Conservation (phyloP, 2,329 filamentous ascomycete genomes). For the Neonectria coccinea region DNA sequence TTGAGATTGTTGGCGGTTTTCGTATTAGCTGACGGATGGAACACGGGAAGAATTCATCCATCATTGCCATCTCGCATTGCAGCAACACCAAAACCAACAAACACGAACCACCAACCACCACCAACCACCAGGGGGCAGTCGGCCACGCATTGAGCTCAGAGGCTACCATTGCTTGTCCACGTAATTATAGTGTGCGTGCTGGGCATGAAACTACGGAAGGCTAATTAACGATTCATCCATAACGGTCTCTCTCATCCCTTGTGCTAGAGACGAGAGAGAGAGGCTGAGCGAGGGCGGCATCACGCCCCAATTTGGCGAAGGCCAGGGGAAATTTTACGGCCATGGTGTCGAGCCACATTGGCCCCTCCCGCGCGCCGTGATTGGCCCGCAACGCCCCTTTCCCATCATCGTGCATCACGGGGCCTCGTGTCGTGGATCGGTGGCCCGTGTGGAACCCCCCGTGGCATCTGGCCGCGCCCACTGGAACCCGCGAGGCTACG, state of each 20-base stretch:
- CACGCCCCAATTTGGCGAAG: slow-evolving; percentile 41
- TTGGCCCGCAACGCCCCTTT: slow-evolving; percentile 39
- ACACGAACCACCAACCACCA: not conserved
- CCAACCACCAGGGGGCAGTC: not conserved
- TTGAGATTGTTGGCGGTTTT: not conserved
- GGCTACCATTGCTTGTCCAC: not conserved
- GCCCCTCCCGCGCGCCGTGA: slow-evolving; percentile 35
- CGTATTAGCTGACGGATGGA: slow-evolving; percentile 5
- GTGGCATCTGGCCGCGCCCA: slow-evolving; percentile 5
- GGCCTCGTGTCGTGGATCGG: slow-evolving; percentile 45
- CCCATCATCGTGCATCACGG: slow-evolving; percentile 36
- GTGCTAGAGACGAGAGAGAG: not conserved
- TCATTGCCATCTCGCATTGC: slow-evolving; percentile 1
- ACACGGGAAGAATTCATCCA: not conserved
- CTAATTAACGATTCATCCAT: not conserved
- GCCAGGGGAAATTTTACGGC: slow-evolving; percentile 39
- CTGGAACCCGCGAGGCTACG: slow-evolving; percentile 3
- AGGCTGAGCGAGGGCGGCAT: not conserved
- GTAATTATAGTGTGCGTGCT: not conserved
- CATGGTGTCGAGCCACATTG: slow-evolving; percentile 42
- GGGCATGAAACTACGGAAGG: not conserved
- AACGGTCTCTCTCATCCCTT: not conserved
- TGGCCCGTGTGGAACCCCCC: slow-evolving; percentile 26
- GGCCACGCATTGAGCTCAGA: not conserved
- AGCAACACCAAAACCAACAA: too few relatives aligned